Evolutionary conservation across 176 grass and related monocot genomes (phyloP), one percentile per base, ranked within the genome.

Genomic region (Themeda triandra): DNA sequence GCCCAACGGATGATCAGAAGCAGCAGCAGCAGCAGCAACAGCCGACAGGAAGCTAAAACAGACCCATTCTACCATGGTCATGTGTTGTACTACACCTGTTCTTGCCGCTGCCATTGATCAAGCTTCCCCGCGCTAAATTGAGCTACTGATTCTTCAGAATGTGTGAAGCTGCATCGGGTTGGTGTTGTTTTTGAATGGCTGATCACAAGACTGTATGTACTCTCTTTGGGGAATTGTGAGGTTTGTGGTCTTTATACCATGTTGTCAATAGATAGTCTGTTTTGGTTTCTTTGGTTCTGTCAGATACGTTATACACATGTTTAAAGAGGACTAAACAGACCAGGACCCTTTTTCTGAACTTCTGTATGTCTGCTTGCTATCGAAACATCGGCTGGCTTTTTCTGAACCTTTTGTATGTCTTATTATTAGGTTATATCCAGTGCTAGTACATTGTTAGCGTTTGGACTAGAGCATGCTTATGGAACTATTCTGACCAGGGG

Each of bases 281-380:
- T 86, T 90, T 83, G 35, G 17, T 32, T 90, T 74, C 24, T 79
- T 90, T 77, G 46, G 74, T 86, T 73, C 71, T 86, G 78, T 86
- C 66, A 46, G 64, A 86, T 56, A 79, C 59, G 32, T 54, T 33
- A 86, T 56, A 79, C 67, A 77, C 75, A 82, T 90, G 84, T 83
- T 83, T 68, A 41, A 82, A 83, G 45, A 82, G 45, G 66, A 63
- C 11, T 63, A 18, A 79, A 75, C 75, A 80, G 69, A 32, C 75
- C 66, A 83, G 15, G 37, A 19, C 35, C 54, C 54, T 58, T 58
- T 48, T 13, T 2, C 10, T 49, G 23, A 60, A 37, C 35, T 73
- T 48, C 1, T 79, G 67, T 63, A 66, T 71, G 69, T 72, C 69
- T 71, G 39, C 69, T 28, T 71, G n/a, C 69, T 28, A 71, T 28